Base-by-base conservation (phyloP, 805 yeast genomes). In the Ogataea methanolica region DNA sequence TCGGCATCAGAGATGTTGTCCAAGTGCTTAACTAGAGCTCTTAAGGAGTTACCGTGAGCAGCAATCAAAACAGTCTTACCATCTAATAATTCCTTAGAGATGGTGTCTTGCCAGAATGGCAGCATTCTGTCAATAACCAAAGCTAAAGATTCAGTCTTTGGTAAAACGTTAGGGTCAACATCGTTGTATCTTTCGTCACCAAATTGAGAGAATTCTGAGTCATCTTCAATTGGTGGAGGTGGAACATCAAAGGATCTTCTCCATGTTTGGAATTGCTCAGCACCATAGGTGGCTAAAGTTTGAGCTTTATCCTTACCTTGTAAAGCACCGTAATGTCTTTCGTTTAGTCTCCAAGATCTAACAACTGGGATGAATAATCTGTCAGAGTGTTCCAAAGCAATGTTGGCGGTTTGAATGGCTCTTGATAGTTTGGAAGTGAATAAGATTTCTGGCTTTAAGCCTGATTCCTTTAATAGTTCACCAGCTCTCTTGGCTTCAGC, bases 221-320 rank as follows among this genome's bases (percentile, higher is more conserved):
- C 78, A 65, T 78, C 87, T 54, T 75, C 88, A 63, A 92, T 88
- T 53, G 71, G 76, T 73, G 98, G 97, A 56, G 98, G 98, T 62
- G 97, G 97, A 49, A 91, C 83, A 69, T 92, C 97, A 69, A 82
- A 91, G 33, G 97, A 89, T 78, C 98, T 87, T 86, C 98, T 88
- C 91, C 94, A 91, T 65, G 85, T 86, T 79, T 82, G 89, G 89
- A 92, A 92, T 76, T 89, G 82, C 71, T 89, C 97, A 63, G 80
- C 74, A 68, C 98, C 98, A 76, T 80, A 91, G 63, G 80, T 72
- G 65, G 82, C 91, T 67, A 90, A 80, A 59, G 96, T 86, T 63
- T 79, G 91, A 61, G 97, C 97, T 79, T 91, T 91, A 80, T 92
- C 95, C 79, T 92, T 90, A 72, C 98, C 98, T 78, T 92, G 97